A percentile compares a stretch with the other conserved stretches of the same genome.
These are phyloP conservation scores for Pyricularia sp. DNA, from an alignment of 2,329 filamentous ascomycete species.

Conservation along the genomic window DNA sequence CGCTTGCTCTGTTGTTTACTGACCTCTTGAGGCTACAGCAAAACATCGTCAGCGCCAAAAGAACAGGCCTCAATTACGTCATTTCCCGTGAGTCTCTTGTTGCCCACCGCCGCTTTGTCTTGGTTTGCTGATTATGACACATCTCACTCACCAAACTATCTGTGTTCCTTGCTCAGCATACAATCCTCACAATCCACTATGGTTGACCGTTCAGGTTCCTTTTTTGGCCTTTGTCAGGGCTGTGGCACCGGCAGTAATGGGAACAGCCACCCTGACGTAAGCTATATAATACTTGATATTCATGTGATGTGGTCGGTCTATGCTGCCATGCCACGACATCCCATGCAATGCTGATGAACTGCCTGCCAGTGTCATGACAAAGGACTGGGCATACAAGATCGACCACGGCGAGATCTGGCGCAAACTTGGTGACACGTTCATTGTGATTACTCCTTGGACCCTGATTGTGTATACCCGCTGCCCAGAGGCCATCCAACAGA, in stretches of 20 bases:
- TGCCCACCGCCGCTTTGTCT: neutral
- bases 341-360: neutral
- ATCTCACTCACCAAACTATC: neutral
- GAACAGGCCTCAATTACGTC: conserved; percentile 41
- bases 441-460: conserved; percentile 49
- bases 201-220: neutral
- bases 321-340: neutral
- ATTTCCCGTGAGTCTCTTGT: conserved; percentile 36
- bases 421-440: conserved; percentile 51
- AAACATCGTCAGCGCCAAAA: conserved; percentile 41
- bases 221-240: neutral
- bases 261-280: neutral
- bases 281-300: neutral
- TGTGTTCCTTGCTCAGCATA: neutral
- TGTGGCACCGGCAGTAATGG: neutral
- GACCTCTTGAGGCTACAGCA: conserved; percentile 23
- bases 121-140: neutral
- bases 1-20: conserved; percentile 14
- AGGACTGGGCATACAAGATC: conserved; percentile 49
- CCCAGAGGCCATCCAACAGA: conserved; percentile 55
- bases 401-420: conserved; percentile 46
- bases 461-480: conserved; percentile 49
- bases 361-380: conserved; percentile 38
- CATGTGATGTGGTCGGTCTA: neutral
- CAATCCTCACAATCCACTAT: neutral